Conservation (phyloP, 352 stramenopile genomes). For the Globisporangium splendens region DNA sequence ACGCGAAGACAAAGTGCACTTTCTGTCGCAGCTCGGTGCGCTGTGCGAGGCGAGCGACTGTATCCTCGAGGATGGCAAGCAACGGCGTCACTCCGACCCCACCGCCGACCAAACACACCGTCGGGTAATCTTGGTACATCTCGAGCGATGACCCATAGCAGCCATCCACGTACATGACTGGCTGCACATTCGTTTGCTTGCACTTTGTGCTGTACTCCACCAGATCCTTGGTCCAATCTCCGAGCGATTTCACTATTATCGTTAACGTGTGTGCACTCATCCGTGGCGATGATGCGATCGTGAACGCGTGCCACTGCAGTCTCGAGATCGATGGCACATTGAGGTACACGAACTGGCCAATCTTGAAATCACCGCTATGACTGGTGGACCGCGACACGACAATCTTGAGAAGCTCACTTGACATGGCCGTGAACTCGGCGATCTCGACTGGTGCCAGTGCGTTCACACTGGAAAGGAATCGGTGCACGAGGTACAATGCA, state of each 20-base stretch:
- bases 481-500: constrained; percentile 36
- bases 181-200: constrained; percentile 3
- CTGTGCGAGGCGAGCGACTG: constrained; percentile 8
- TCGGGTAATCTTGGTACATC: constrained; percentile 18
- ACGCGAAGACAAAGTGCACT: constrained; percentile 21
- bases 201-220: constrained; percentile 11
- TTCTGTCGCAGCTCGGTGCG: constrained; percentile 6
- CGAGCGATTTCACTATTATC: constrained; percentile 17
- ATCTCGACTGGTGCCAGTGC: constrained; percentile 24
- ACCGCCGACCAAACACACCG: constrained; percentile 17
- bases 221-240: constrained; percentile 17
- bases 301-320: constrained; percentile 51
- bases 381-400: constrained; percentile 21
- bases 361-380: constrained; percentile 16
- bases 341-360: constrained; percentile 45
- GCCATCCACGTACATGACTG: constrained; percentile 23
- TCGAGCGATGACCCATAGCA: constrained; percentile 18
- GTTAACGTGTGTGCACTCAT: constrained; percentile 10
- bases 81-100: constrained; percentile 25
- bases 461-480: constrained; percentile 32
- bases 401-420: constrained; percentile 29
- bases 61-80: constrained; percentile 22
- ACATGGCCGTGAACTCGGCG: constrained; percentile 23
- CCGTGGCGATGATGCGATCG: constrained; percentile 24
- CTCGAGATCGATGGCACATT: constrained; percentile 40